These are phyloP conservation scores for Alternaria incomplexa DNA, from an alignment of 2,329 filamentous ascomycete genomes.

Conservation along the genomic window DNA sequence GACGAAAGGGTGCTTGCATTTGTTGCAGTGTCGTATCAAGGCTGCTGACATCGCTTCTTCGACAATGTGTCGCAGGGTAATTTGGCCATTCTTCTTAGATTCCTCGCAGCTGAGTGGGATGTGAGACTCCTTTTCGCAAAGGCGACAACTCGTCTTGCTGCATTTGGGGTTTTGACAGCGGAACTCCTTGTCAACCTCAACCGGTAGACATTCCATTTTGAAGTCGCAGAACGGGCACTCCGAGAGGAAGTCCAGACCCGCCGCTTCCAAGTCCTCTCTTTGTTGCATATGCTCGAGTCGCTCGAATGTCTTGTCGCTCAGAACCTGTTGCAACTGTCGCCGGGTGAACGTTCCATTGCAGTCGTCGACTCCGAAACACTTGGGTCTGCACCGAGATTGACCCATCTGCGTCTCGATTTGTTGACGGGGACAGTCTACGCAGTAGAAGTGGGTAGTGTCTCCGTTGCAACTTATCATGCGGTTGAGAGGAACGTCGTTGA, in stretches of 20 bases:
- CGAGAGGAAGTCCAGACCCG: constrained; percentile 73
- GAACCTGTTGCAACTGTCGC: constrained; percentile 61
- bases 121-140: constrained; percentile 73
- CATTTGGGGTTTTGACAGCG: constrained; percentile 72
- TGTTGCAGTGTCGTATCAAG: constrained; percentile 76
- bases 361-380: constrained; percentile 67
- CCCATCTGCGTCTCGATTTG: constrained; percentile 74
- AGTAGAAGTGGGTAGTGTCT: constrained; percentile 69
- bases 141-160: constrained; percentile 56
- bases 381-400: constrained; percentile 68
- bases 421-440: constrained; percentile 67
- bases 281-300: constrained; percentile 76
- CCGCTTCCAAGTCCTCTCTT: constrained; percentile 70
- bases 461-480: constrained; percentile 72
- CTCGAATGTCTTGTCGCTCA: constrained; percentile 63
- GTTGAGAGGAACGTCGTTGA: constrained; percentile 68
- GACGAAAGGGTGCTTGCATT: constrained; percentile 75
- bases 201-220: constrained; percentile 73
- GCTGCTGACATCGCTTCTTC: constrained; percentile 87
- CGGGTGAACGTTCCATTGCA: constrained; percentile 68
- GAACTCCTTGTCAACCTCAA: constrained; percentile 75
- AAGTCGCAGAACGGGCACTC: constrained; percentile 84
- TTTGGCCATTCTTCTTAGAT: constrained; percentile 62
- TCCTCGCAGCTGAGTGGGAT: constrained; percentile 76
- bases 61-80: constrained; percentile 68